phyloP scores from a whole-genome alignment of 208 protist species.

The Naegleria gruberi region DNA sequence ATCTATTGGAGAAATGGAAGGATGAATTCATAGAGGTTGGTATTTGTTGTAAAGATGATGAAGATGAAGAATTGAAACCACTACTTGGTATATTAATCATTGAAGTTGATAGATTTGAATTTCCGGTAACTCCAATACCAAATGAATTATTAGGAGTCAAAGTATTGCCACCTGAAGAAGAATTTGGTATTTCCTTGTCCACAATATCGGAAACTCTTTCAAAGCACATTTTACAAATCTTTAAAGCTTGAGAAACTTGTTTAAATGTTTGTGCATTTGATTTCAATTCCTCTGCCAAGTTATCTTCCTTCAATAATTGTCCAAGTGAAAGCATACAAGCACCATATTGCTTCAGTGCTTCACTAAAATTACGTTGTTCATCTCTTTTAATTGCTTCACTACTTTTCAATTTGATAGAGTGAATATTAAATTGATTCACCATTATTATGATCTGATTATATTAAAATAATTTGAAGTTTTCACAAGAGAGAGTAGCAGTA shows the following conservation, averaged over 20 bases:
- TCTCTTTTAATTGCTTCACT: not conserved
- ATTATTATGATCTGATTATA: not conserved
- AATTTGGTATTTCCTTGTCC: not conserved
- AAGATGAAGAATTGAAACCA: not conserved
- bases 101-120: not conserved
- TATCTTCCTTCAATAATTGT: not conserved
- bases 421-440: not conserved
- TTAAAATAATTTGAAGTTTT: too few species aligned
- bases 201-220: not conserved
- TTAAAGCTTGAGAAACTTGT: not conserved
- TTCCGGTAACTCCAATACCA: too few species aligned
- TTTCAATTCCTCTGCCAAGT: not conserved
- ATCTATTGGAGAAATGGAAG: too few species aligned
- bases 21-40: not conserved
- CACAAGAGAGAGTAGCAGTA: too few species aligned
- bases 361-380: not conserved
- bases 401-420: not conserved
- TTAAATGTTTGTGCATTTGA: not conserved
- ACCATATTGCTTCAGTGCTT: not conserved
- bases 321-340: not conserved
- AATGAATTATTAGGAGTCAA: not conserved
- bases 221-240: not conserved
- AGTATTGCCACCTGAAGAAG: not conserved
- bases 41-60: not conserved
- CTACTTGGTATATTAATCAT: not conserved